Evolutionary conservation across 331 rosid species (phyloP).

Genomic region (Ulmus americana): DNA sequence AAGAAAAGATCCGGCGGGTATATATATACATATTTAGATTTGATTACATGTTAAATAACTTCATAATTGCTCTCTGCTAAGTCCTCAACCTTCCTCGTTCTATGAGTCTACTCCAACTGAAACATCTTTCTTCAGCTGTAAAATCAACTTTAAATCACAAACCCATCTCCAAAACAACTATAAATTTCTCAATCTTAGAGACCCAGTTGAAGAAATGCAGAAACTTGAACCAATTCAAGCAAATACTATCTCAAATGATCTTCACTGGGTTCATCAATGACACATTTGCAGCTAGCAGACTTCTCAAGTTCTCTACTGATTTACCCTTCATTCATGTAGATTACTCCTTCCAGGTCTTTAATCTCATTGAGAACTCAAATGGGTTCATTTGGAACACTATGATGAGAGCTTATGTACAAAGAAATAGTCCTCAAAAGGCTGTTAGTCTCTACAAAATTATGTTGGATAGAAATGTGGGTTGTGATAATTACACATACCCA

Average conservation of each 20-base stretch:
- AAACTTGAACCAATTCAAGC: conserved; percentile 30
- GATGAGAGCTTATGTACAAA: conserved; percentile 45
- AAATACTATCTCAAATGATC: conserved; percentile 50
- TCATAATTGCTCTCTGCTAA: too few relatives aligned
- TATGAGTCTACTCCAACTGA: conserved; percentile 22
- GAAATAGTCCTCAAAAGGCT: conserved; percentile 32
- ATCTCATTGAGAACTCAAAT: conserved; percentile 39
- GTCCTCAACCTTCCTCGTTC: background rate
- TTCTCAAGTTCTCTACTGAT: conserved; percentile 36
- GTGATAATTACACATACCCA: conserved; percentile 53
- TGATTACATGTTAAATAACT: background rate
- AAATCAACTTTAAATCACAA: conserved; percentile 21
- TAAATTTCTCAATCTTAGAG: conserved; percentile 39
- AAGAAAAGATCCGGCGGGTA: background rate
- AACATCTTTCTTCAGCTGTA: conserved; percentile 18
- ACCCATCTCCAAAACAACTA: conserved; percentile 29
- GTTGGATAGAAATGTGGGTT: conserved; percentile 23
- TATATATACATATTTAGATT: background rate
- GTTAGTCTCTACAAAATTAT: conserved; percentile 34
- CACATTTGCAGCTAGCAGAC: conserved; percentile 49
- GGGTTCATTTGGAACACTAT: conserved; percentile 55
- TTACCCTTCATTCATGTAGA: conserved; percentile 32
- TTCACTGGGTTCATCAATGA: conserved; percentile 46
- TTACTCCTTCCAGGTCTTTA: conserved; percentile 34
- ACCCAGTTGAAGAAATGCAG: conserved; percentile 36